Evolutionary conservation across 2,329 filamentous ascomycete species (phyloP).

Genomic region (Fusarium burgessii): DNA sequence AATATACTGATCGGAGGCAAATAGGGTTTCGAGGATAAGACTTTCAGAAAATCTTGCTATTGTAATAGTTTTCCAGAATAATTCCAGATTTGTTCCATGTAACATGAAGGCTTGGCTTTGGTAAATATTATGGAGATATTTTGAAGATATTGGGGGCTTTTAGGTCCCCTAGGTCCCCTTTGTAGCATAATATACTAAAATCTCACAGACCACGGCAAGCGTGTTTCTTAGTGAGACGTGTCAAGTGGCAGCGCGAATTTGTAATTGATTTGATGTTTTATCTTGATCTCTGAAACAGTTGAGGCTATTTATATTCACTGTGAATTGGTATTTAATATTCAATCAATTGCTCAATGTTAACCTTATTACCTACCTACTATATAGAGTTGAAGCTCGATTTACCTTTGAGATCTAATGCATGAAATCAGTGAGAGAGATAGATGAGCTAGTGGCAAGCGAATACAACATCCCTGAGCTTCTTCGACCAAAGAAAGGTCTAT

Average conservation of each 20-base stretch:
- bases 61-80: background rate
- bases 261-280: background rate
- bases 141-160: background rate
- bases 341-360: background rate
- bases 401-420: background rate
- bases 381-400: slow-evolving; percentile 3
- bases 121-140: slow-evolving; percentile 18
- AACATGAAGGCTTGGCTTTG: background rate
- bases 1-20: background rate
- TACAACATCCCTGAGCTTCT: slow-evolving; percentile 22
- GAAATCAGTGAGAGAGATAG: background rate
- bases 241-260: slow-evolving; percentile 5
- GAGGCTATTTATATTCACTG: background rate
- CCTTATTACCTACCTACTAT: background rate
- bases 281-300: background rate
- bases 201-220: slow-evolving; percentile 18
- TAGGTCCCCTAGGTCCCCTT: background rate
- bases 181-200: slow-evolving; percentile 17
- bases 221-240: slow-evolving; percentile 15
- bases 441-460: slow-evolving; percentile 29
- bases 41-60: background rate
- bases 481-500: slow-evolving; percentile 28
- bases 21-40: background rate
- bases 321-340: background rate
- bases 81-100: background rate